Evolutionary conservation across 2,329 filamentous ascomycete species (phyloP), one percentile per base, ranked within the genome.

Genomic region (Aureobasidium lini): DNA sequence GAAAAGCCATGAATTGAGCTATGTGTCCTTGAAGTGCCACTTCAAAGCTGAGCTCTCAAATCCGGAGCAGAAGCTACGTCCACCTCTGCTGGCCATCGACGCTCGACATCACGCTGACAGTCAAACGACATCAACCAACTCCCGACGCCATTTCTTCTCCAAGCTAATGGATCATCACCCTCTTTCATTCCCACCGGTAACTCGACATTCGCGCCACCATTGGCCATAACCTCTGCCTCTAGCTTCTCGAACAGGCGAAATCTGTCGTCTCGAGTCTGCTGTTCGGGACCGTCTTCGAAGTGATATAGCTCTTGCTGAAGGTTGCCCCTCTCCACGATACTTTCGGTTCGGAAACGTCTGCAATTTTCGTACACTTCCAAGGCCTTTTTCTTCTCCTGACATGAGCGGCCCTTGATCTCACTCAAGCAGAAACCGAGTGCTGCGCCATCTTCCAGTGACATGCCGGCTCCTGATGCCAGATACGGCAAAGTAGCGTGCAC

Each of bases 401-500:
- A 64, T 0, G 73, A 75, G 59, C 69, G 72, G 37, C 75, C 72
- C 0, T 72, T 74, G 1, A 83, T 63, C 4, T 75, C 74, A 0
- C 75, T 75, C 0, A 85, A 74, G 59, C 81, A 83, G 46, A 83
- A 71, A 0, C 83, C 82, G 0, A 85, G 72, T 0, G 83, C 80
- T 2, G 80, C 80, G 0, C 75, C 83, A 58, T 86, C 83, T 68
- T 86, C 83, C 1, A 85, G 73, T 4, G 79, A 78, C 82, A 85
- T 84, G 2, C 82, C 82, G 0, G 82, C 82, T 2, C 81, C 78
- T 6, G 72, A 76, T 1, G 82, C 81, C 0, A 85, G 73, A 66
- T 87, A 87, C 0, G 84, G 85, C 0, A 87, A 73, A 0, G 83
- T 86, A 0, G 84, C 83, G 62, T 87, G 84, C 2, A 83, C 82